Base-by-base conservation (phyloP, 139 green algal species). In the Nannochloris sp. region DNA sequence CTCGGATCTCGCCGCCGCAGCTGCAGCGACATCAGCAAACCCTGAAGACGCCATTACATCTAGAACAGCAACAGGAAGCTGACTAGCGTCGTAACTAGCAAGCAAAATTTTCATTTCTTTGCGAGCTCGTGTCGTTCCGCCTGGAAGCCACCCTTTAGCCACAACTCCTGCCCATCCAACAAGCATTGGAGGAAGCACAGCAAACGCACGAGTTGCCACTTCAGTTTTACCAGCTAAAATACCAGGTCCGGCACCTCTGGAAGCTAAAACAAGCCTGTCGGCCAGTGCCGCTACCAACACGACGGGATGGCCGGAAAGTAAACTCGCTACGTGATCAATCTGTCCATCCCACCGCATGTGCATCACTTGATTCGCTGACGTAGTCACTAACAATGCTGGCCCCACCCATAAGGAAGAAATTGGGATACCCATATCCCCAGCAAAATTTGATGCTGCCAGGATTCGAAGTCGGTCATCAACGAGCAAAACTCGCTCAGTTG, bases 341-440 rank as follows among this genome's bases (percentile, higher is more conserved):
- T 45, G 64, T 54, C 78, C 70, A 38, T 84, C 68, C 63, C 71
- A 80, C 23, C 57, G 55, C 19, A 78, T 45, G 30, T 84, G 75
- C n/a, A 68, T 33, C 32, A 83, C 65, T 62, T 83, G 71, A 36
- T 68, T 54, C 1, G 14, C 61, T 39, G 39, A 46, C 13, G 71
- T 80, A 51, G 35, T 61, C 34, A 81, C 57, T 25, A 85, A 65
- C 57, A 85, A 58, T 2, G 78, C 76, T 12, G 78, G 78, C 1
- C 78, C 78, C 12, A 81, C 32, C 78, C 78, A 85, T 7, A 85
- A 67, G 23, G 45, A 60, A 47, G 64, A 72, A 36, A 69, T 71
- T 34, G 73, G 65, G 46, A 46, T 53, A 29, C 65, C 60, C 31
- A 36, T 35, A 23, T 57, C 60, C 0, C 29, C 31, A 30, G 42